phyloP scores from a whole-genome alignment of 2,329 filamentous ascomycete species.

The Tolypocladium paradoxum region DNA sequence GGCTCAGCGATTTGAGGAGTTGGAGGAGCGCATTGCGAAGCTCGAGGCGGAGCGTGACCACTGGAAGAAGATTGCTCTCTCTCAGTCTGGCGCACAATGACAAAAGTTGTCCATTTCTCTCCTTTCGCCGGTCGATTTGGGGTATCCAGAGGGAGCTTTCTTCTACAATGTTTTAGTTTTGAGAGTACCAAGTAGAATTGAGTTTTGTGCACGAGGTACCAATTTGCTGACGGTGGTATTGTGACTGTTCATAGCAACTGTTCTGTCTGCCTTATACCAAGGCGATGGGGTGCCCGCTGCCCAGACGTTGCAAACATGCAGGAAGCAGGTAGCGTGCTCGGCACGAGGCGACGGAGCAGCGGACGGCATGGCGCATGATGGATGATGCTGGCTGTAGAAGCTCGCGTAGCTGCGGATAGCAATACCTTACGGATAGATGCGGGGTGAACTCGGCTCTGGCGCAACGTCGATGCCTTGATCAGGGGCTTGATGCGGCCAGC shows the following conservation, averaged over 20 bases:
- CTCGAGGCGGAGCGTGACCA: conserved; percentile 56
- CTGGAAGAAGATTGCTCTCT: conserved; percentile 48
- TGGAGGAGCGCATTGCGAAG: conserved; percentile 64
- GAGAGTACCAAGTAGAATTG: not conserved
- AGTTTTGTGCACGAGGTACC: not conserved
- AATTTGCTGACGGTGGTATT: no score
- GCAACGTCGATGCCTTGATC: not conserved
- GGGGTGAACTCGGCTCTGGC: not conserved
- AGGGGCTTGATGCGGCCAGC: not conserved
- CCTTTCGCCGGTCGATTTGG: conserved; percentile 1
- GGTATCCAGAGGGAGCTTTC: not conserved
- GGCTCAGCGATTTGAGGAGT: conserved; percentile 60
- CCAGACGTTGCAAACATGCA: no score
- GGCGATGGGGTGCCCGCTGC: not conserved
- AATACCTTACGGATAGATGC: not conserved
- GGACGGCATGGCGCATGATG: not conserved
- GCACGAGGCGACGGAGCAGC: not conserved
- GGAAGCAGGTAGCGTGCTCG: not conserved
- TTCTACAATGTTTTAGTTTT: not conserved
- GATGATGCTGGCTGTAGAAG: not conserved
- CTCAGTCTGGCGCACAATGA: conserved; percentile 14
- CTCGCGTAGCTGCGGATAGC: no score
- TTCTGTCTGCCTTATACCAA: no score
- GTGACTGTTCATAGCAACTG: no score
- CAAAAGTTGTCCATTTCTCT: conserved; percentile 5